These are phyloP conservation scores for Fusarium stilboides DNA, from an alignment of 2,329 filamentous ascomycete species.

Conservation along the genomic window DNA sequence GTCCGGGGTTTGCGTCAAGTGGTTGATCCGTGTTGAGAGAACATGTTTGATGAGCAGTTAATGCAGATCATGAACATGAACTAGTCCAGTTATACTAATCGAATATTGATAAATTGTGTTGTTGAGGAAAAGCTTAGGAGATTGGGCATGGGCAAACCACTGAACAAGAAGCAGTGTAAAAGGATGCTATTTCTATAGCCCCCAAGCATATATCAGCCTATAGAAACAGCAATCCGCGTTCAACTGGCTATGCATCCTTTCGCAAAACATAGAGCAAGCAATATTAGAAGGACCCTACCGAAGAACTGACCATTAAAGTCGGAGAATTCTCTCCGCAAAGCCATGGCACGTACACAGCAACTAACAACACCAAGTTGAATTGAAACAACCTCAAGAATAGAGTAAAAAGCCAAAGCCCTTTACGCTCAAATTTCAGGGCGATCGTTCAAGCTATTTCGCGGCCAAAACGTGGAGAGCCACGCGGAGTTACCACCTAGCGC, in stretches of 20 bases:
- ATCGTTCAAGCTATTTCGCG: conserved; percentile 21
- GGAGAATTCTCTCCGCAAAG: conserved; percentile 16
- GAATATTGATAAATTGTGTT: neutral
- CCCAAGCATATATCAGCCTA: neutral
- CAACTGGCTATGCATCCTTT: too few species aligned
- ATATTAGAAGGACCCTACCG: neutral
- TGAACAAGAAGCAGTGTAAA: neutral
- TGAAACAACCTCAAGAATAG: conserved; percentile 13
- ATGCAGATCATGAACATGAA: neutral
- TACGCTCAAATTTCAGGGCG: conserved; percentile 25
- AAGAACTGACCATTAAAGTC: neutral
- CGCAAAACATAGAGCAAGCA: neutral
- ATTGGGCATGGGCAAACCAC: neutral
- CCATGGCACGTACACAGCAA: neutral
- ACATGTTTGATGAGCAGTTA: neutral
- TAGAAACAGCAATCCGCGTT: too few species aligned
- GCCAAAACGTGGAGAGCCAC: conserved; percentile 12
- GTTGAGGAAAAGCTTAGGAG: neutral
- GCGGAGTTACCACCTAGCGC: conserved; percentile 13
- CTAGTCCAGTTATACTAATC: neutral
- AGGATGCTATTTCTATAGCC: too few species aligned
- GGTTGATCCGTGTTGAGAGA: neutral
- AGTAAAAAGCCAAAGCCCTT: neutral
- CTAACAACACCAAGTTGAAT: neutral
- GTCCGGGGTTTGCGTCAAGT: neutral